Evolutionary conservation across 2,329 filamentous ascomycete species (phyloP), one percentile per base, ranked within the genome.

Genomic region (Dichotomopilus funicola): DNA sequence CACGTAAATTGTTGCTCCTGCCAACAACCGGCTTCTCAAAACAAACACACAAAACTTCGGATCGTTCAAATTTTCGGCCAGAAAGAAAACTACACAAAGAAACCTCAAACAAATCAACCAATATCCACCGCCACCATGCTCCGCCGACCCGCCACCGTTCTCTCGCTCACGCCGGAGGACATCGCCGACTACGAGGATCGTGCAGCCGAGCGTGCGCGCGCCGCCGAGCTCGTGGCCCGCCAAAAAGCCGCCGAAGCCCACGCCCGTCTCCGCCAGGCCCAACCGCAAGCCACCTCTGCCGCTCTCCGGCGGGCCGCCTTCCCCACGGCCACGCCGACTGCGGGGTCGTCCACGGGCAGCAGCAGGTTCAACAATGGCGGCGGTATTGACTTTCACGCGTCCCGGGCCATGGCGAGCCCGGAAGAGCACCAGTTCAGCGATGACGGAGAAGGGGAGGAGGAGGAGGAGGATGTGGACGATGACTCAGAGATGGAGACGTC

Each of bases 121-220:
- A 43, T 2, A 2, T 11, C 42, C 9, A 35, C 8, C 12, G 11
- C 10, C 52, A 31, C 41, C 33, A 70, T 73, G 70, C 66, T 71
- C n/a, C 69, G 70, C 53, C 67, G 86, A 46, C 79, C 82, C 12
- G 79, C 86, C 9, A 90, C 87, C 47, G 80, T 80, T 11, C 81
- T 90, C 59, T 75, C 78, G 53, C 79, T 89, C 61, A 89, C 86
- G 2, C 75, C 82, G 48, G 83, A 88, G 66, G 87, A 90, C 68
- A 77, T 89, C 41, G 83, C 85, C 41, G 75, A 79, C 53, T 89
- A 88, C 71, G 86, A 89, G 66, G 83, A 86, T 67, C 77, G 78
- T 34, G 79, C 83, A 58, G 73, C 72, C 31, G 65, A 65, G 41
- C 70, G 70, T 52, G 53, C 56, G 11, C 53, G 57, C 13, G 53